Evolutionary conservation across 2,329 filamentous ascomycete species (phyloP).

Genomic region (Chaetomium sp.): DNA sequence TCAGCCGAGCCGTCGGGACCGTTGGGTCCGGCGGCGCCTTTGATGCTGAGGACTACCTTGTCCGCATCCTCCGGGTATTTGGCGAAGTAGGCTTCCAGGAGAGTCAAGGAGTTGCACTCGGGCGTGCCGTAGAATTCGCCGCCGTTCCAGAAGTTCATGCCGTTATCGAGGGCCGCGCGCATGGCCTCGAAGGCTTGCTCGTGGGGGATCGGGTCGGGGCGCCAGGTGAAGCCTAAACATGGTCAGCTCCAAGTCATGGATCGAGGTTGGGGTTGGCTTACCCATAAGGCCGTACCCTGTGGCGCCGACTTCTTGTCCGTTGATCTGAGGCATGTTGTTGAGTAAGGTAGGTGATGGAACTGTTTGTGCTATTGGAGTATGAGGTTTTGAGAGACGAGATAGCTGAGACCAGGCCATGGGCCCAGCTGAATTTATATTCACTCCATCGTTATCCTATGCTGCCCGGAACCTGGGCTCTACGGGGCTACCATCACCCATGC

Average conservation of each 20-base stretch:
- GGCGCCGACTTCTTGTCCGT: constrained; percentile 38
- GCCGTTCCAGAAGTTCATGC: constrained; percentile 42
- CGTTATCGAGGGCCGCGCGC: constrained; percentile 52
- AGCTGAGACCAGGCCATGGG: neutral
- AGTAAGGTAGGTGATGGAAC: neutral
- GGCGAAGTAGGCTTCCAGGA: constrained; percentile 63
- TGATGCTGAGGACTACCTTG: constrained; percentile 62
- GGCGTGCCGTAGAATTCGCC: constrained; percentile 66
- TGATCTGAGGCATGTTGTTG: constrained; percentile 37
- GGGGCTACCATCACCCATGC: neutral
- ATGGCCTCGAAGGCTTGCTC: constrained; percentile 58
- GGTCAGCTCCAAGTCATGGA: constrained; percentile 4
- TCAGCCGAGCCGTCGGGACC: constrained; percentile 58
- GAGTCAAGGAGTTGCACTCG: constrained; percentile 56
- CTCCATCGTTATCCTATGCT: neutral
- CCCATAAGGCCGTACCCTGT: constrained; percentile 41
- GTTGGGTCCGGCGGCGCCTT: constrained; percentile 49
- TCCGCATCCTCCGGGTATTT: constrained; percentile 64
- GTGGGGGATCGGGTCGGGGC: constrained; percentile 43
- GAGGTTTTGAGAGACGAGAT: neutral
- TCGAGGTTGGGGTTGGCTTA: constrained; percentile 19
- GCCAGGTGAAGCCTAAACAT: constrained; percentile 48
- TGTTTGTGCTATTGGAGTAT: neutral
- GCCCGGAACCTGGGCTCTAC: neutral
- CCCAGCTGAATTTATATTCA: neutral